A percentile compares a stretch with the other conserved stretches of the same genome.
These are phyloP conservation scores for Suillus bovinus DNA, from an alignment of 768 basidiomycete genomes.

Conservation along the genomic window DNA sequence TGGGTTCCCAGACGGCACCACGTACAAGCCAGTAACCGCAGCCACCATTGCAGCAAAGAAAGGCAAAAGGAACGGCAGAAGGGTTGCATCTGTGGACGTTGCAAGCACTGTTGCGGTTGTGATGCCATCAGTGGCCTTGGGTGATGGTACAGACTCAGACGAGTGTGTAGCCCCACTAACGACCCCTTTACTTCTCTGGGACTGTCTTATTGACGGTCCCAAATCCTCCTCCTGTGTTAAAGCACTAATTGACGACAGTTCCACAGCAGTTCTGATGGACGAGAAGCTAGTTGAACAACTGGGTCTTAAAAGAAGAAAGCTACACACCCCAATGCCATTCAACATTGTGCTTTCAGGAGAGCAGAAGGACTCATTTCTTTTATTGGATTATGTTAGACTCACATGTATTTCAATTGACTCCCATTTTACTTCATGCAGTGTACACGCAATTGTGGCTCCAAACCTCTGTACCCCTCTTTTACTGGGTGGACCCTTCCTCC, in stretches of 20 bases:
- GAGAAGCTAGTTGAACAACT: not conserved
- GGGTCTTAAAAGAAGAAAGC: not conserved
- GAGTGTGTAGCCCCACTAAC: not conserved
- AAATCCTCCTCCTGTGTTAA: not conserved
- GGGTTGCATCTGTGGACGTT: not conserved
- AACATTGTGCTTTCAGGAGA: not conserved
- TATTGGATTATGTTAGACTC: not conserved
- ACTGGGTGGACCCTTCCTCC: conserved; percentile 36
- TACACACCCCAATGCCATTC: not conserved
- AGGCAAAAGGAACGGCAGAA: not conserved
- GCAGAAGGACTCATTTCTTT: not conserved
- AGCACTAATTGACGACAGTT: not conserved
- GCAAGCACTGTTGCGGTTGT: not conserved
- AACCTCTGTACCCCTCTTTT: conserved; percentile 30
- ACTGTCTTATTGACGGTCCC: not conserved
- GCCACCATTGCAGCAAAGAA: not conserved
- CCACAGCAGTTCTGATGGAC: not conserved
- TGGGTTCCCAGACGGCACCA: not conserved
- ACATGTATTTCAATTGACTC: not conserved
- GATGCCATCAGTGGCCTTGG: not conserved
- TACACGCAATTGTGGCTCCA: conserved; percentile 25
- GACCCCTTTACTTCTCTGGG: not conserved
- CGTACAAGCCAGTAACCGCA: not conserved
- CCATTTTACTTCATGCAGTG: not conserved
- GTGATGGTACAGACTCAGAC: not conserved